These are phyloP conservation scores for Quercus berberidifolia DNA, from an alignment of 306 rosid genomes.

Conservation along the genomic window DNA sequence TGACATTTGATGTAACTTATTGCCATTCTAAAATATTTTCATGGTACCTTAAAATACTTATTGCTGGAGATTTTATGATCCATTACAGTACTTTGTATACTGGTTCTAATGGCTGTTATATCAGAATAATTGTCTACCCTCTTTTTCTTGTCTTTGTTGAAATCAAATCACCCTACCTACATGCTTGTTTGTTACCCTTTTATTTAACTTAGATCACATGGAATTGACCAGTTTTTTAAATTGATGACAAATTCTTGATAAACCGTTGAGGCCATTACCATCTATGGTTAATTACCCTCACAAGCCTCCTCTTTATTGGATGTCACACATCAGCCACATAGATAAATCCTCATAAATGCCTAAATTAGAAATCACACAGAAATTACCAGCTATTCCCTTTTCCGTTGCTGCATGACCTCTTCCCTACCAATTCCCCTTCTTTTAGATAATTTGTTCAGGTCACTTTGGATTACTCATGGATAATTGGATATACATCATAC, in stretches of 20 bases:
- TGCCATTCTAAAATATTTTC: background rate
- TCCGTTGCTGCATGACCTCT: background rate
- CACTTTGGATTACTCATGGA: background rate
- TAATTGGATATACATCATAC: background rate
- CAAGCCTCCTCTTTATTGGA: background rate
- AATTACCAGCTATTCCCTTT: background rate
- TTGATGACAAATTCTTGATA: background rate
- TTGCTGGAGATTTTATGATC: background rate
- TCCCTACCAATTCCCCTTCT: background rate
- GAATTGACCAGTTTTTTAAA: background rate
- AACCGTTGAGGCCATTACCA: background rate
- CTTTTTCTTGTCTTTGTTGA: background rate
- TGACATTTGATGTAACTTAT: background rate
- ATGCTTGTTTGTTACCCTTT: background rate
- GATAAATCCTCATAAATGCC: background rate
- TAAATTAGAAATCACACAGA: background rate
- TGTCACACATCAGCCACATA: background rate
- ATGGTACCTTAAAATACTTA: background rate
- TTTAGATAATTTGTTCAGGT: background rate
- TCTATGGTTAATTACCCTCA: background rate
- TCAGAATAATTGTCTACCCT: background rate
- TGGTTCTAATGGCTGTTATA: background rate
- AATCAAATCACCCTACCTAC: background rate
- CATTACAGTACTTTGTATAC: background rate
- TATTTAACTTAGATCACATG: background rate